Conservation (phyloP, 768 basidiomycete species). For the Macrolepiota dolichaula region DNA sequence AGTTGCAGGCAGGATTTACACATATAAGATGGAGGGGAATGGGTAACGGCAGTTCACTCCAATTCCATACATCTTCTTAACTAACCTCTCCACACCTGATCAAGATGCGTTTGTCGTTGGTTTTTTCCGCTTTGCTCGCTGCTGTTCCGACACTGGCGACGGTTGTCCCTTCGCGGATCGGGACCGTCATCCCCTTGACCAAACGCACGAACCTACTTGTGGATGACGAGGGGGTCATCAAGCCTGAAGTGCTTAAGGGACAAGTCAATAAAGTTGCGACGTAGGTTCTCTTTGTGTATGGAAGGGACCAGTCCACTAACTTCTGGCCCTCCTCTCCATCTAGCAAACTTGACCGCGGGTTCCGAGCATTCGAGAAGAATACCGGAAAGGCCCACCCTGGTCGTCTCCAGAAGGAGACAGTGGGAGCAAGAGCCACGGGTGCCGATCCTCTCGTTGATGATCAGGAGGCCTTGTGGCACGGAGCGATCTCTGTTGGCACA, state of each 20-base stretch:
- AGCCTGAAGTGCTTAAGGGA: slow-evolving; percentile 19
- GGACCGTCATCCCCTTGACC: slow-evolving; percentile 24
- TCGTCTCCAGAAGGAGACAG: slow-evolving; percentile 13
- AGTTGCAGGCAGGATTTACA: background rate
- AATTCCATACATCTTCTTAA: background rate
- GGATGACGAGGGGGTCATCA: slow-evolving; percentile 23
- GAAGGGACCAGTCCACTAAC: background rate
- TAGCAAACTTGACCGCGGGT: slow-evolving; percentile 42
- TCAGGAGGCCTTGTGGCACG: slow-evolving; percentile 39
- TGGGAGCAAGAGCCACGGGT: slow-evolving; percentile 26
- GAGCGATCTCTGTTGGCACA: slow-evolving; percentile 43
- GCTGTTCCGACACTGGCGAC: slow-evolving; percentile 10
- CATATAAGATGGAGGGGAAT: slow-evolving; percentile 1
- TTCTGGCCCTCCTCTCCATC: background rate
- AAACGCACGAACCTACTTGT: slow-evolving; percentile 20
- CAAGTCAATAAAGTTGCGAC: slow-evolving; percentile 19
- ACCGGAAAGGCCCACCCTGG: slow-evolving; percentile 37
- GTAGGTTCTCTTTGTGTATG: slow-evolving; percentile 9
- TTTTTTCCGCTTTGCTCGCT: slow-evolving; percentile 7
- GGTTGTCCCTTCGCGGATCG: slow-evolving; percentile 12
- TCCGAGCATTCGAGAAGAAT: slow-evolving; percentile 41
- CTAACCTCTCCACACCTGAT: background rate
- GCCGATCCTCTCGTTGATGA: slow-evolving; percentile 32
- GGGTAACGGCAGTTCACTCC: background rate
- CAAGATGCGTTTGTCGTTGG: slow-evolving; percentile 5